A percentile compares a stretch with the other conserved stretches of the same genome.
Evolutionary conservation across 177 flowering plant species (phyloP).

Genomic region (Vitis hybrid): DNA sequence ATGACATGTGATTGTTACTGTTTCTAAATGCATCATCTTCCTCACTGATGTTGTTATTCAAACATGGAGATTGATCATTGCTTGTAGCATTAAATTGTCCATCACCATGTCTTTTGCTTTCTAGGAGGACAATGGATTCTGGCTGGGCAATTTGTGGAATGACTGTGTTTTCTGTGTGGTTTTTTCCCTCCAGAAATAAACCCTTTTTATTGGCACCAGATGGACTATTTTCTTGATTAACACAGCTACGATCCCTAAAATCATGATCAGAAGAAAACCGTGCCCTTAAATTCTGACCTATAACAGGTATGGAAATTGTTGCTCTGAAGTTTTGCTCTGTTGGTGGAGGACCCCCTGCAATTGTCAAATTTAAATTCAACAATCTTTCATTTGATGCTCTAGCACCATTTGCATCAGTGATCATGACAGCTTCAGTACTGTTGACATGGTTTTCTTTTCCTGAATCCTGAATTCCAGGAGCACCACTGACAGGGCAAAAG

Average conservation of each 20-base stretch:
- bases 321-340: constrained; percentile 81
- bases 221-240: constrained; percentile 11
- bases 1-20: neutral
- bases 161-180: constrained; percentile 4
- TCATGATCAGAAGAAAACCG: constrained; percentile 40
- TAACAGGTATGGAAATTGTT: constrained; percentile 70
- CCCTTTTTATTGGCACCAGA: constrained; percentile 8
- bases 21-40: constrained; percentile 7
- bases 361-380: constrained; percentile 51
- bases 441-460: constrained; percentile 20
- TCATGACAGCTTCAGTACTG: constrained; percentile 8
- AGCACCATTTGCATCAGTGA: constrained; percentile 18
- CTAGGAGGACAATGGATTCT: constrained; percentile 17
- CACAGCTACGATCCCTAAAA: constrained; percentile 18
- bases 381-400: constrained; percentile 19
- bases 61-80: constrained; percentile 14
- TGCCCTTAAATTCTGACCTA: constrained; percentile 70
- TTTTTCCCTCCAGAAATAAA: constrained; percentile 17
- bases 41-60: constrained; percentile 11
- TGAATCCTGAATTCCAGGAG: constrained; percentile 15
- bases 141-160: constrained; percentile 12
- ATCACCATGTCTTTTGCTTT: constrained; percentile 20
- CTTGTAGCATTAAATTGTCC: constrained; percentile 8
- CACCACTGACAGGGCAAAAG: neutral
- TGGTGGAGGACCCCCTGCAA: constrained; percentile 98